Evolutionary conservation across 106 monocot genomes (phyloP).

Genomic region (Iris macrosiphon): DNA sequence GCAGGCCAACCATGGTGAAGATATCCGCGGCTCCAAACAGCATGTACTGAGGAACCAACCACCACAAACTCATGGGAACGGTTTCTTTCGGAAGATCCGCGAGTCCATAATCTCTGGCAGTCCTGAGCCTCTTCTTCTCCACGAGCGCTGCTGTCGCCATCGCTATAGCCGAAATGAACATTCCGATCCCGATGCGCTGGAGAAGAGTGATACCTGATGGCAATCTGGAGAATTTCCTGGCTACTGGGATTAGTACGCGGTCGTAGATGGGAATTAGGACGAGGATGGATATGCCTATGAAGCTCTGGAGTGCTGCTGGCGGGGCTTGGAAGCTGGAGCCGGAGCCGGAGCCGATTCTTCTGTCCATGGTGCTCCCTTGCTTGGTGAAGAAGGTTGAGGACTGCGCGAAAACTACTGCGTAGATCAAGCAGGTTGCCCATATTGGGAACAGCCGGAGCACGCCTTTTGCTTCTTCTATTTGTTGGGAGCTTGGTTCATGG

Average conservation of each 20-base stretch:
- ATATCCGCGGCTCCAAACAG: constrained; percentile 16
- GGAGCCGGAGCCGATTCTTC: constrained; percentile 18
- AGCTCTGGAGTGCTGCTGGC: constrained; percentile 43
- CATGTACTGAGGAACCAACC: constrained; percentile 31
- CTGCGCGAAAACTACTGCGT: constrained; percentile 28
- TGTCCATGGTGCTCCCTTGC: constrained; percentile 40
- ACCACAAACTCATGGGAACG: constrained; percentile 27
- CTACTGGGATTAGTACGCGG: constrained; percentile 24
- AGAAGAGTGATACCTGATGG: constrained; percentile 43
- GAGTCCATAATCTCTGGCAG: constrained; percentile 11
- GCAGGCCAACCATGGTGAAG: constrained; percentile 25
- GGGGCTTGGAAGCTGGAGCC: constrained; percentile 25
- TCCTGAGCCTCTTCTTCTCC: constrained; percentile 18
- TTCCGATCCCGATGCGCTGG: constrained; percentile 49
- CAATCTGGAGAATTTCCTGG: constrained; percentile 16
- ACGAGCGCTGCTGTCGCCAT: constrained; percentile 34
- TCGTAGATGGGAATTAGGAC: constrained; percentile 41
- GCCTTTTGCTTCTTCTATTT: constrained; percentile 24
- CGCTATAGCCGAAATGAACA: constrained; percentile 29
- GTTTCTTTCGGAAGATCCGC: constrained; percentile 10
- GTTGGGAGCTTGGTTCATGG: background rate
- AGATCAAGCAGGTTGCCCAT: constrained; percentile 45
- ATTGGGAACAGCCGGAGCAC: constrained; percentile 33
- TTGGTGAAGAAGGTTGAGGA: constrained; percentile 43
- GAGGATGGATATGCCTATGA: constrained; percentile 27